These are phyloP conservation scores for Lentinula novae-zelandiae DNA, from an alignment of 1,284 basidiomycete species.

Conservation along the genomic window DNA sequence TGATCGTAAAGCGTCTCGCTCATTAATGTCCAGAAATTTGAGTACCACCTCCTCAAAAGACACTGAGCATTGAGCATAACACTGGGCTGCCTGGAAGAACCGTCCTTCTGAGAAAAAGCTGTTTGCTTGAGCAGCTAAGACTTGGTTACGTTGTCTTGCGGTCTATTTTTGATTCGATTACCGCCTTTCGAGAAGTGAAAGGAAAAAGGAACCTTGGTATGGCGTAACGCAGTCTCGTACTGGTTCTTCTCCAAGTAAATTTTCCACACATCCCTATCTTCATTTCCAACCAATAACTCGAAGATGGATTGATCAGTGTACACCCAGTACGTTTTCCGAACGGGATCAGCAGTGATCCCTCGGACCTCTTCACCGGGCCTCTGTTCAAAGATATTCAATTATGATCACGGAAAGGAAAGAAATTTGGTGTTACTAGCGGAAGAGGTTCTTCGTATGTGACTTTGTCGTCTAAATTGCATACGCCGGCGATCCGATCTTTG, in stretches of 20 bases:
- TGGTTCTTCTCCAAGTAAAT: conserved; percentile 81
- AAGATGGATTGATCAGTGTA: conserved; percentile 90
- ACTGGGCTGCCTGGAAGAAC: conserved; percentile 90
- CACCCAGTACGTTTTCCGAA: conserved; percentile 91
- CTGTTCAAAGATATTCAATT: conserved; percentile 32
- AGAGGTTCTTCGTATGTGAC: conserved; percentile 82
- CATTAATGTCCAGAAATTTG: conserved; percentile 85
- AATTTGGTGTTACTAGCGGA: conserved; percentile 58
- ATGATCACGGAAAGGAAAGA: conserved; percentile 4
- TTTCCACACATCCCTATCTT: conserved; percentile 94
- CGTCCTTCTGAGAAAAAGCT: conserved; percentile 79
- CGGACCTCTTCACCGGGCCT: conserved; percentile 69
- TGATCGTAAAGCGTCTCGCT: conserved; percentile 89
- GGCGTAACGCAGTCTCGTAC: conserved; percentile 76
- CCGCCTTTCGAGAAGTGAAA: neutral
- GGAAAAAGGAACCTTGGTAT: conserved; percentile 63
- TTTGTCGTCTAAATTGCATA: conserved; percentile 81
- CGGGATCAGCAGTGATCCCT: conserved; percentile 78
- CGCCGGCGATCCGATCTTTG: conserved; percentile 71
- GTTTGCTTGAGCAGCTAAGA: conserved; percentile 84
- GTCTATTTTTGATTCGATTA: conserved; percentile 44
- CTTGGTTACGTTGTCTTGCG: conserved; percentile 78
- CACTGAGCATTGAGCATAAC: conserved; percentile 85
- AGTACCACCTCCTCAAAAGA: conserved; percentile 93
- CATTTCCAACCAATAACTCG: conserved; percentile 84